Conservation (phyloP, 257 asterid genomes). For the Mitragyna speciosa region DNA sequence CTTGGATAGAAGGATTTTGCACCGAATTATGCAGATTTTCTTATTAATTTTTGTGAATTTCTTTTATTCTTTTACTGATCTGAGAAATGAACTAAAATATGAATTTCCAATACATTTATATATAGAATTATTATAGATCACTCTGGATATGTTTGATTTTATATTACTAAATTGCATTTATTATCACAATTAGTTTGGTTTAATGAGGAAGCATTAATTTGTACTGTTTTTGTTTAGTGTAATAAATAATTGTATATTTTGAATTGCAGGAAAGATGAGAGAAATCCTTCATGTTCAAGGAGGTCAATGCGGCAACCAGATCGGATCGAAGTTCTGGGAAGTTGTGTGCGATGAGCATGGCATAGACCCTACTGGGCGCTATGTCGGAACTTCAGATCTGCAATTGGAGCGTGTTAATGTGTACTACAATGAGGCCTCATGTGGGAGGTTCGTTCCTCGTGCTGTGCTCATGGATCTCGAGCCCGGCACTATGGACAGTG, state of each 20-base stretch:
- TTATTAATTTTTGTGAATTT: not conserved
- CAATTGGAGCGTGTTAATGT: conserved; percentile 90
- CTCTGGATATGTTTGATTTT: too few relatives aligned
- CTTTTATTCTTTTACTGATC: not conserved
- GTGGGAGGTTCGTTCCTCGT: conserved; percentile 92
- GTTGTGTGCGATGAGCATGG: conserved; percentile 93
- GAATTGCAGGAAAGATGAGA: conserved; percentile 59
- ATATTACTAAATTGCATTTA: not conserved
- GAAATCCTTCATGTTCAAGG: conserved; percentile 93
- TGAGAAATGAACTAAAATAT: not conserved
- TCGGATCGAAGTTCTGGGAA: conserved; percentile 91
- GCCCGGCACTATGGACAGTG: conserved; percentile 96
- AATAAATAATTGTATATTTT: not conserved
- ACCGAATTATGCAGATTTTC: not conserved
- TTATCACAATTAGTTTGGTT: too few relatives aligned
- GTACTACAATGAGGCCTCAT: conserved; percentile 83
- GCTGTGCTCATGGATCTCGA: conserved; percentile 96
- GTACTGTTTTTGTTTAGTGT: too few relatives aligned
- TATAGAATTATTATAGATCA: too few relatives aligned
- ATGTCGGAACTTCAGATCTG: conserved; percentile 79
- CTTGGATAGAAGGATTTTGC: not conserved
- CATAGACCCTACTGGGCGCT: conserved; percentile 78
- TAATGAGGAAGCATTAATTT: too few relatives aligned
- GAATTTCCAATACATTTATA: too few relatives aligned
- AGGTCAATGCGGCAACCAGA: conserved; percentile 92